Conservation (phyloP, 768 basidiomycete species). For the Tubosaeta brunneosetosa region DNA sequence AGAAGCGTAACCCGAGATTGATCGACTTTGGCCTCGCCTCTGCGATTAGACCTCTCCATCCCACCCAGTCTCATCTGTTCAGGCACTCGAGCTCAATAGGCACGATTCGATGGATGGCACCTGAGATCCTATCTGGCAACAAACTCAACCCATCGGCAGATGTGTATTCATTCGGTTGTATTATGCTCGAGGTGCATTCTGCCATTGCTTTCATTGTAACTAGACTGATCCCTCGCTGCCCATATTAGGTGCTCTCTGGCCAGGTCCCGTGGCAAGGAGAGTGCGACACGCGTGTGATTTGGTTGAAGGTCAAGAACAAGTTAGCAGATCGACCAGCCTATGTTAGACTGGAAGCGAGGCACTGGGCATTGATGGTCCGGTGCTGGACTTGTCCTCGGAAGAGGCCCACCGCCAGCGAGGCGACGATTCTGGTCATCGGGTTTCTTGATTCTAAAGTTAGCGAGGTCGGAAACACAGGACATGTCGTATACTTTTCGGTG, state of each 20-base stretch:
- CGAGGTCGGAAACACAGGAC: background rate
- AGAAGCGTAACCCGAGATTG: background rate
- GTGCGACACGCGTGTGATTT: background rate
- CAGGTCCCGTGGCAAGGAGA: background rate
- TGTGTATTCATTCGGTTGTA: conserved; percentile 1
- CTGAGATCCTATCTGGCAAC: background rate
- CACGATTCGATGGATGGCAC: background rate
- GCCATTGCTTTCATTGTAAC: background rate
- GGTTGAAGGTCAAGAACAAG: background rate
- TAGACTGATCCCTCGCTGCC: background rate
- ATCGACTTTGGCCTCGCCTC: conserved; percentile 2
- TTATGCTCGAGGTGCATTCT: conserved; percentile 1
- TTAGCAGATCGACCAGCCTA: background rate
- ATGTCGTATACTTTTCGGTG: too few species aligned
- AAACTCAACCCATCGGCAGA: background rate
- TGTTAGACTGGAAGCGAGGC: background rate
- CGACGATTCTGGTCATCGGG: background rate
- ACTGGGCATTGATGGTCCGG: background rate
- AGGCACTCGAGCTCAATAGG: background rate
- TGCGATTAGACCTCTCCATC: too few species aligned
- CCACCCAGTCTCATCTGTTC: background rate
- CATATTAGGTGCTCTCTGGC: background rate
- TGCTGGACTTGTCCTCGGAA: background rate
- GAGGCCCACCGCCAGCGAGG: background rate
- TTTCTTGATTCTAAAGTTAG: background rate